Evolutionary conservation across 176 grass and related monocot species (phyloP), one percentile per base, ranked within the genome.

Genomic region (Typha latifolia): DNA sequence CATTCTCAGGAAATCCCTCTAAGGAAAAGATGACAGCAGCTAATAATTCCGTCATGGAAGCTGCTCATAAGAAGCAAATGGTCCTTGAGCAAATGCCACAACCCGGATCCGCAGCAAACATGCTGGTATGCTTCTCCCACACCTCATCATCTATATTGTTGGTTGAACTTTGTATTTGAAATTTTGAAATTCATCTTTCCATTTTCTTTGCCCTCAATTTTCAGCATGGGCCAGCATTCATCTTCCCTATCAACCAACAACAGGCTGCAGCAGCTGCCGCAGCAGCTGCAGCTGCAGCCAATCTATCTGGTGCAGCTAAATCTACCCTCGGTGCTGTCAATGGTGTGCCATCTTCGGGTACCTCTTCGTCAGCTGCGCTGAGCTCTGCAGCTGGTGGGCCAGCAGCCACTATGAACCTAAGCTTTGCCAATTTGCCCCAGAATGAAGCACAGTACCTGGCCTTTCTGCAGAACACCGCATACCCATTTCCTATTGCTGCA

Each of bases 191-290:
- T 26, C 4, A 3, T 21, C 32, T 65, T 18, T 62, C 8, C 21
- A 0, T 43, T 10, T 20, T 23, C n/a, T 16, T 43, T 43, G 37
- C 37, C 37, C 6, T 14, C 27, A 68, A 15, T 12, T 32, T 64
- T 74, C 81, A 94, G 89, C 89, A 83, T 51, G 81, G 62, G 21
- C 95, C 86, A 57, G 73, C 95, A 64, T 94, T 99, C 59, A 78
- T 99, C 62, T 90, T 94, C 69, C 86, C 95, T 22, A 72, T 99
- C 61, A 93, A 92, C 61, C 95, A 89, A 57, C 92, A 90, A 3
- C 81, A 85, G 15, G 76, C 84, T 10, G 84, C 73, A 32, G 76
- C 70, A 29, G 71, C 49, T 48, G 79, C 79, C 0, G 81, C 82
- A 48, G 84, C 82, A 14, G 84, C 81, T 14, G 84, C 75, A 65